Evolutionary conservation across 257 asterid genomes (phyloP).

Genomic region (Fraxinus excelsior): DNA sequence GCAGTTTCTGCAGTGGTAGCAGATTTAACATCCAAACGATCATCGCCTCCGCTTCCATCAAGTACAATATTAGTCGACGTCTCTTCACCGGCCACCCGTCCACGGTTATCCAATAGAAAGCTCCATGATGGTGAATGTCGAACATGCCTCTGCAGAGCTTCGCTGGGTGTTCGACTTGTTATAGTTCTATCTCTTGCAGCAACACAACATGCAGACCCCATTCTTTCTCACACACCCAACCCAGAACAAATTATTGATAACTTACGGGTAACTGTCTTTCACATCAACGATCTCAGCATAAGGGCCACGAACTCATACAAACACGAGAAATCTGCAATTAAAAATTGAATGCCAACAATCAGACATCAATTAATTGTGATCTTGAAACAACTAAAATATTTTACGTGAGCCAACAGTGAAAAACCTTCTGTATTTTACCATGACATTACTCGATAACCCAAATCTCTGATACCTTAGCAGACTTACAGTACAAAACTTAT

Average conservation of each 20-base stretch:
- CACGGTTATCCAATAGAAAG: constrained; percentile 93
- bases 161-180: constrained; percentile 61
- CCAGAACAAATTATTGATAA: constrained; percentile 19
- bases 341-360: constrained; percentile 16
- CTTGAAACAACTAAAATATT: background rate
- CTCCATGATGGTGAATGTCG: constrained; percentile 95
- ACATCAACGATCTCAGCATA: constrained; percentile 31
- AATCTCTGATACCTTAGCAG: background rate
- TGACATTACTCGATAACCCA: constrained; percentile 1
- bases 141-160: constrained; percentile 60
- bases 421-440: background rate
- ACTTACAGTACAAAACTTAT: background rate
- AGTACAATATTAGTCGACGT: constrained; percentile 62
- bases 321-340: constrained; percentile 33
- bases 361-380: constrained; percentile 1
- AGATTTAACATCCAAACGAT: constrained; percentile 53
- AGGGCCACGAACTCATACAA: constrained; percentile 15
- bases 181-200: constrained; percentile 77
- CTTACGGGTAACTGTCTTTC: constrained; percentile 16
- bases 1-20: constrained; percentile 59
- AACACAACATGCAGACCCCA: constrained; percentile 99
- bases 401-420: background rate
- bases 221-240: constrained; percentile 44
- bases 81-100: constrained; percentile 91
- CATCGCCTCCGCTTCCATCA: constrained; percentile 48